Evolutionary conservation across 495 filamentous ascomycete genomes (phyloP), one percentile per base, ranked within the genome.

Genomic region (Astrothelium macrocarpum): DNA sequence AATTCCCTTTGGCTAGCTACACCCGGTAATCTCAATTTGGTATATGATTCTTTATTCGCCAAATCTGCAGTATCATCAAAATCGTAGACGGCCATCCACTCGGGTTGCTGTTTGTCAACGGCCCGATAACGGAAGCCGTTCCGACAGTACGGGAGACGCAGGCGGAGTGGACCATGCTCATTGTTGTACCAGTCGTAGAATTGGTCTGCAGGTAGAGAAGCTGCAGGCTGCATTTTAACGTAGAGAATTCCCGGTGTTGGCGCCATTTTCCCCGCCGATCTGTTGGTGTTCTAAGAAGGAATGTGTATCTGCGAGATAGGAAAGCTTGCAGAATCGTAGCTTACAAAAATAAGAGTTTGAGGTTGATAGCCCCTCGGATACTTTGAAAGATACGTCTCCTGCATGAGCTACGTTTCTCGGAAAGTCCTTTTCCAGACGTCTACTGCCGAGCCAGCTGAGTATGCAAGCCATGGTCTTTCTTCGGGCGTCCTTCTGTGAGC

Each of bases 151-250:
- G 87, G 85, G 11, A 91, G 73, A 53, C 87, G 85, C 20, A 91
- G 80, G 32, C 90, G 83, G 45, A 85, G 81, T 36, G 90, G 89
- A 61, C 90, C 90, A 74, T 94, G 90, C 74, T 94, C 90, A 72
- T 87, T 89, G 77, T 92, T 89, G 77, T 94, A 94, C 90, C 90
- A 94, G 72, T 92, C 89, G 74, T 91, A 87, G 77, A 92, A 91
- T 49, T 62, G 34, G 63, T 82, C 78, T 53, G 79, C 70, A n/a
- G 84, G 80, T 60, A 90, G 79, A 32, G 79, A 80, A 65, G 78
- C 77, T 66, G 79, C 77, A 66, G 87, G 87, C 71, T 89, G 84
- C 87, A 90, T 90, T 28, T 87, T 90, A 71, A 90, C 88, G 70
- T 85, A 90, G 69, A 91, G 84, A 67, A 89, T 82, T 49, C 88